Base-by-base conservation (phyloP, 495 filamentous ascomycete species). In the Aspergillus sparsus region DNA sequence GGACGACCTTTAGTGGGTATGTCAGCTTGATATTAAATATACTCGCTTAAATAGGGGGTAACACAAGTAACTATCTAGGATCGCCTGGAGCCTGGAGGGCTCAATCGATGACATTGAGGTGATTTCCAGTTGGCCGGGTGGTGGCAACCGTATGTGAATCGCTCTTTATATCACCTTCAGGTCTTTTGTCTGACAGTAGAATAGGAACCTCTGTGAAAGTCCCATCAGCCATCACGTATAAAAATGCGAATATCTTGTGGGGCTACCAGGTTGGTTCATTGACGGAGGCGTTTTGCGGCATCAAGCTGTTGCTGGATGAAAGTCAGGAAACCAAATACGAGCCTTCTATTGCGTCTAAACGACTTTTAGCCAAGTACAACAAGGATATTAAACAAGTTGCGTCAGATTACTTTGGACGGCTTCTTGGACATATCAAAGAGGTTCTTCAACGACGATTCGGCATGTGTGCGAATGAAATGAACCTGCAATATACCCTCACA, bases 401-500 rank as follows among this genome's bases (percentile, higher is more conserved):
- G 42, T 35, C 66, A 59, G 36, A 76, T 55, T 87, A 81, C 51
- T 55, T 87, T 8, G 60, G 59, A 0, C 72, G 66, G 3, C 66
- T 87, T 1, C 66, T 79, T 3, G 54, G 67, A 2, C 76, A 84
- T 62, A 49, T 54, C 0, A 58, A 64, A 27, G 11, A 44, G 1
- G 34, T 68, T 18, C 39, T 75, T 44, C 50, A 67, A 12, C 58
- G 70, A 31, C 73, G 79, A 44, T 67, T 79, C 16, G 74, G 71
- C 0, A 52, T 39, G 12, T 49, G 58, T 0, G 3, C 58, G n/a
- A 15, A 55, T 2, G 53, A 42, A 0, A 65, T 70, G 44, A 35
- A 63, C 5, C 33, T 77, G 10, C 62, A 72, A 5, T 82, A 77
- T 53, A 58, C 78, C 12, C 47, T 86, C 6, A 85, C 83, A 0